Percentiles rank a stretch among this genome's conserved stretches.
These are phyloP conservation scores for Candida stauntonica DNA, from an alignment of 805 yeast genomes.

Conservation along the genomic window DNA sequence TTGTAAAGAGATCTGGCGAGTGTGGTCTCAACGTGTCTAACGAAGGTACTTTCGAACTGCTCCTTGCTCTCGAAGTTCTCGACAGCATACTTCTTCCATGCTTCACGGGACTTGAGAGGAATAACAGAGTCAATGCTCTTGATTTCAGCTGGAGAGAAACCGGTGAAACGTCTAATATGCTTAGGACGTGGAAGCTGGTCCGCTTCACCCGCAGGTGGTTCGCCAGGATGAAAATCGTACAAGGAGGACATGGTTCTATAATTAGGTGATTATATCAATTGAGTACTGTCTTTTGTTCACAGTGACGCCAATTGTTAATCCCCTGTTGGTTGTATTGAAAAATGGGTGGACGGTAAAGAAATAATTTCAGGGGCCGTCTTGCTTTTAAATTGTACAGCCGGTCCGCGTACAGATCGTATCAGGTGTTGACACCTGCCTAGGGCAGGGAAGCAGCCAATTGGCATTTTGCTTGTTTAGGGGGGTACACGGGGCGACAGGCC, in stretches of 20 bases:
- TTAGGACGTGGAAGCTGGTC: slow-evolving; percentile 31
- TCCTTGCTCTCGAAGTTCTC: slow-evolving; percentile 42
- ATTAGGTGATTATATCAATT: neutral
- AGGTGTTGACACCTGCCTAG: neutral
- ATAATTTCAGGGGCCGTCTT: neutral
- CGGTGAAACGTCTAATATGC: slow-evolving; percentile 77
- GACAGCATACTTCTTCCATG: slow-evolving; percentile 71
- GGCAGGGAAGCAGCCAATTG: neutral
- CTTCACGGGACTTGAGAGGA: slow-evolving; percentile 70
- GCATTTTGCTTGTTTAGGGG: too few relatives aligned
- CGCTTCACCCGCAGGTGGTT: slow-evolving; percentile 12
- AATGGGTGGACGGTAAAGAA: neutral
- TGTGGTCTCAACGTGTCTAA: slow-evolving; percentile 84
- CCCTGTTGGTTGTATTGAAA: too few relatives aligned
- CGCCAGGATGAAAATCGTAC: slow-evolving; percentile 17
- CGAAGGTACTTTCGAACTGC: slow-evolving; percentile 63
- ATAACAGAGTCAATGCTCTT: slow-evolving; percentile 76
- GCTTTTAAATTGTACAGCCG: neutral
- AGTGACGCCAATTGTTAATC: too few relatives aligned
- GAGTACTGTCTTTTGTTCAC: neutral
- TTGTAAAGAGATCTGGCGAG: slow-evolving; percentile 90
- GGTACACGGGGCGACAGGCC: too few relatives aligned
- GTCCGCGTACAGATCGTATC: neutral
- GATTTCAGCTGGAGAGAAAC: slow-evolving; percentile 87
- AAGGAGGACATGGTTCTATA: slow-evolving; percentile 1